These are phyloP conservation scores for Claviceps fusiformis DNA, from an alignment of 2,329 filamentous ascomycete genomes.

Conservation along the genomic window DNA sequence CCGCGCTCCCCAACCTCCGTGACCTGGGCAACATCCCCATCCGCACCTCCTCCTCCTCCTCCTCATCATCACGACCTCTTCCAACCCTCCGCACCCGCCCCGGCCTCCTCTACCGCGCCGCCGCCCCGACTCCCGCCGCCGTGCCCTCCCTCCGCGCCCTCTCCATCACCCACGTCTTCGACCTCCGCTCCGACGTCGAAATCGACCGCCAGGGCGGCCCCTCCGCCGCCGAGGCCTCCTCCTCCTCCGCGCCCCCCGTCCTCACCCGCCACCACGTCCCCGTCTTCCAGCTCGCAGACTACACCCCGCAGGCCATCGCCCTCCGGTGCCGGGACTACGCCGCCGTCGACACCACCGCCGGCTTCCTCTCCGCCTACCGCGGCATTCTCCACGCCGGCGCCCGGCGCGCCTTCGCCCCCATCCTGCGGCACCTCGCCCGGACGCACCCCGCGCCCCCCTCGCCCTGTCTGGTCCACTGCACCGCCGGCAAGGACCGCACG, in stretches of 20 bases:
- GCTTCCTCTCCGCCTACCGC: slow-evolving; percentile 50
- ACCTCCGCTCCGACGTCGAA: slow-evolving; percentile 51
- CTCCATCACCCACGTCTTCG: slow-evolving; percentile 52
- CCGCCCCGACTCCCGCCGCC: slow-evolving; percentile 45
- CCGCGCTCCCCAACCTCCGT: slow-evolving; percentile 51
- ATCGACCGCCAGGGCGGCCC: slow-evolving; percentile 29
- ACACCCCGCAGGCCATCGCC: slow-evolving; percentile 49
- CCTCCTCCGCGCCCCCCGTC: slow-evolving; percentile 1
- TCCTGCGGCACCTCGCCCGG: slow-evolving; percentile 41
- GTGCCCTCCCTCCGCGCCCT: slow-evolving; percentile 36
- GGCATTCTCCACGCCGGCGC: slow-evolving; percentile 44
- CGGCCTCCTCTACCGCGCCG: slow-evolving; percentile 52
- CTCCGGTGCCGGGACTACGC: slow-evolving; percentile 47
- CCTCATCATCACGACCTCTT: slow-evolving; percentile 14
- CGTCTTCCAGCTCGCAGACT: slow-evolving; percentile 49
- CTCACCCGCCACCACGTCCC: slow-evolving; percentile 42
- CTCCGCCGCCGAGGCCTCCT: slow-evolving; percentile 12
- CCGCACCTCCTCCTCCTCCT: slow-evolving; percentile 18
- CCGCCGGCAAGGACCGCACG: slow-evolving; percentile 65
- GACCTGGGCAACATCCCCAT: slow-evolving; percentile 49
- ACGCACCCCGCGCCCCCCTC: slow-evolving; percentile 16
- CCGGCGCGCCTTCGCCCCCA: slow-evolving; percentile 30
- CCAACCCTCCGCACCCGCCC: slow-evolving; percentile 36
- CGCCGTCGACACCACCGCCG: slow-evolving; percentile 31
- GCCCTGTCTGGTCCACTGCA: slow-evolving; percentile 57